Evolutionary conservation across 192 early-diverging fungal genomes (phyloP).

Genomic region (Coemansia sp.): DNA sequence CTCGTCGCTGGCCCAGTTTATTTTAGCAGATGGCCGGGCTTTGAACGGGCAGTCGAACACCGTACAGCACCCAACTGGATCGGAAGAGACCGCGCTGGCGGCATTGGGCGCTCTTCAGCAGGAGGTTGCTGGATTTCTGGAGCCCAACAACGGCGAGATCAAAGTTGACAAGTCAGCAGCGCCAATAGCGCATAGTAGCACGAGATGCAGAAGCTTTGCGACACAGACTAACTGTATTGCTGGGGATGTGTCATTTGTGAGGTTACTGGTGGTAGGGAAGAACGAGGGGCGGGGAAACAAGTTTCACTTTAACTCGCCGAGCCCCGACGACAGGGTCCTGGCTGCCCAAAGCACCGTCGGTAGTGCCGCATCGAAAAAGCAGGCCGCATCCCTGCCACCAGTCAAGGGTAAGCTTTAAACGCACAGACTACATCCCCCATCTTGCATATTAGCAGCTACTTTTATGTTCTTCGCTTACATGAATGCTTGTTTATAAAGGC

Average conservation of each 20-base stretch:
- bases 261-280: slow-evolving; percentile 25
- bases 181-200: neutral
- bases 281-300: slow-evolving; percentile 4
- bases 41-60: neutral
- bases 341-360: slow-evolving; percentile 55
- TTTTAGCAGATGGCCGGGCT: slow-evolving; percentile 15
- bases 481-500: neutral
- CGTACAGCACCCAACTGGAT: neutral
- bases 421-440: neutral
- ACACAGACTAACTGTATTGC: slow-evolving; percentile 15
- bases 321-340: slow-evolving; percentile 79
- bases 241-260: slow-evolving; percentile 38
- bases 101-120: slow-evolving; percentile 10
- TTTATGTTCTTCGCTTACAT: slow-evolving; percentile 10
- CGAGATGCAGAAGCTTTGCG: neutral
- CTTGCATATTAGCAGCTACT: slow-evolving; percentile 1
- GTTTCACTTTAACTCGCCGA: slow-evolving; percentile 76
- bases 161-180: slow-evolving; percentile 6
- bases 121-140: slow-evolving; percentile 18
- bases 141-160: too few species aligned
- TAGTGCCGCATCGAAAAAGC: slow-evolving; percentile 6
- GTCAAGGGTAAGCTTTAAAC: slow-evolving; percentile 32
- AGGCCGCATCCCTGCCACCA: slow-evolving; percentile 18
- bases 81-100: slow-evolving; percentile 9
- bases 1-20: slow-evolving; percentile 44